Base-by-base conservation (phyloP, 2,329 filamentous ascomycete species). In the Cordyceps cateniannulata region DNA sequence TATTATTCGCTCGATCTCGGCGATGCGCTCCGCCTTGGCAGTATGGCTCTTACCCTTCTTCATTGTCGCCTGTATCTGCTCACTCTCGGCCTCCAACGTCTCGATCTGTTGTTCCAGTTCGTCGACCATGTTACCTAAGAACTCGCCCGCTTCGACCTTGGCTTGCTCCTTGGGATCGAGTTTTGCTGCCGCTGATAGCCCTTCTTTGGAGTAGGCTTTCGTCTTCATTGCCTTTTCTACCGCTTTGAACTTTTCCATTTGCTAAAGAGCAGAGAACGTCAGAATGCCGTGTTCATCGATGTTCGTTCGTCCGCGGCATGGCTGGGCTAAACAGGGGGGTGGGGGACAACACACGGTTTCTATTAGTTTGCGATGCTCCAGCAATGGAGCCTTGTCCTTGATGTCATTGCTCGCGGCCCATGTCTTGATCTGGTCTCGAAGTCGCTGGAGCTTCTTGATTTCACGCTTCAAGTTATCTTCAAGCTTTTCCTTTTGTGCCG, bases 221-320 rank as follows among this genome's bases (percentile, higher is more conserved):
- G 95, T 99, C 82, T 99, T 99, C 95, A 99, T 98, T 71, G 96
- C 95, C 81, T 99, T 99, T 77, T 99, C 95, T 58, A 99, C 95
- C n/a, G 93, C 93, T 80, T 99, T 99, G 85, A 99, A 99, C 70
- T 91, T 92, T 78, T 99, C 95, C 95, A 99, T 99, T 90, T 93
- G 88, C 91, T 95, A 77, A 74, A 69, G 47, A 62, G 65, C 64
- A 20, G 24, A 47, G 44, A 38, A 20, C 16, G 67, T 67, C 59
- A 64, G 62, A 62, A 29, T 8, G 16, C 14, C 16, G 35, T n/a
- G 1, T n/a, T 50, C n/a, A 40, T 50, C 8, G 6, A 6, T 27
- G 47, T 9, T 18, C 24, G 29, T 32, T 20, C 42, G 22, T 10
- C 9, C 25, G 25, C 9, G 20, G 62, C 56, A 45, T 16, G 38